phyloP scores from a whole-genome alignment of 1,139 yeast genomes.

The Sugiyamaella paludigena region DNA sequence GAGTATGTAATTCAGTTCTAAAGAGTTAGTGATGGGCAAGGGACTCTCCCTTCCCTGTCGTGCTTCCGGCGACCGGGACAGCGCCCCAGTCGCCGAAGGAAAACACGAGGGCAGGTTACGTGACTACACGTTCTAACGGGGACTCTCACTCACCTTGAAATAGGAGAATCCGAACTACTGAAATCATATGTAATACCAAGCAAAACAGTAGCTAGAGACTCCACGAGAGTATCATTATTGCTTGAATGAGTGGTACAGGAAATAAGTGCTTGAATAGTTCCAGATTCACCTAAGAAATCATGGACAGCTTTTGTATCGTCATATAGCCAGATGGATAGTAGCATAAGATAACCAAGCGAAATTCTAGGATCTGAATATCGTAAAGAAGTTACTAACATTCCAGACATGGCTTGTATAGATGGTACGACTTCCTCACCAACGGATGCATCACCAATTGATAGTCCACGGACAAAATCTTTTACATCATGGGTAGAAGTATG shows the following conservation, averaged over 20 bases:
- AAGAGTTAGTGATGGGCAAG: constrained; percentile 6
- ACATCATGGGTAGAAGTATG: constrained; percentile 39
- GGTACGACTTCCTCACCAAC: constrained; percentile 71
- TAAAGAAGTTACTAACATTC: constrained; percentile 66
- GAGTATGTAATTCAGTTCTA: constrained; percentile 59
- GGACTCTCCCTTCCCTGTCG: no score
- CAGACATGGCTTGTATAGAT: constrained; percentile 78
- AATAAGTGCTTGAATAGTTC: constrained; percentile 64
- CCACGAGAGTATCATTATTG: constrained; percentile 58
- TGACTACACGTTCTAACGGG: no score
- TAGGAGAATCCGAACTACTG: constrained; percentile 67
- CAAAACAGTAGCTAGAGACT: constrained; percentile 71
- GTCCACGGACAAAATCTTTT: constrained; percentile 49
- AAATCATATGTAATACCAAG: constrained; percentile 83
- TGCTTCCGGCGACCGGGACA: no score
- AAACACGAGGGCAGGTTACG: no score
- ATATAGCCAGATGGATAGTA: constrained; percentile 72
- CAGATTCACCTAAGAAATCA: constrained; percentile 67
- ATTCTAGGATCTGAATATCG: constrained; percentile 69
- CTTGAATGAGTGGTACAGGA: constrained; percentile 63
- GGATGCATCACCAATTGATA: constrained; percentile 63
- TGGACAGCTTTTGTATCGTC: constrained; percentile 75
- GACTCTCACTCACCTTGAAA: constrained; percentile 44
- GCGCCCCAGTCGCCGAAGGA: no score
- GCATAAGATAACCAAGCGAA: constrained; percentile 73